phyloP scores from a whole-genome alignment of 164 flowering plant genomes.

The Kingdonia uniflora region DNA sequence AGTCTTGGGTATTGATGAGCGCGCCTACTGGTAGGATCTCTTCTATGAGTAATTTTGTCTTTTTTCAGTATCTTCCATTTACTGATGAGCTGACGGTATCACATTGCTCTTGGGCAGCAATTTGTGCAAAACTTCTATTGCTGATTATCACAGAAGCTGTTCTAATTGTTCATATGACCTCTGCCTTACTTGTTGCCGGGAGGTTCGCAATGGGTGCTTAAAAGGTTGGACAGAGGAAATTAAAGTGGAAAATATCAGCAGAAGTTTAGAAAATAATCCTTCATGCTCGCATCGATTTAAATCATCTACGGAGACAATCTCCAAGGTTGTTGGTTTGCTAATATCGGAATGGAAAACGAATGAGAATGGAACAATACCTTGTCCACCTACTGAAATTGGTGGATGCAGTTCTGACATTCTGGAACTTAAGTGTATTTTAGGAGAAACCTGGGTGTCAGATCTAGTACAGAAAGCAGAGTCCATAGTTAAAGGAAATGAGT shows the following conservation, averaged over 20 bases:
- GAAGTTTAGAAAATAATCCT: too few species aligned
- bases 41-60: neutral
- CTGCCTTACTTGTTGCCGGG: constrained; percentile 62
- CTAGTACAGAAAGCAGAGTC: constrained; percentile 23
- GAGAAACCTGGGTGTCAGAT: constrained; percentile 41
- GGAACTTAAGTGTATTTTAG: constrained; percentile 47
- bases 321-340: neutral
- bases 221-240: constrained; percentile 14
- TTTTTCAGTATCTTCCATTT: neutral
- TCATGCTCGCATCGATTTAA: too few species aligned
- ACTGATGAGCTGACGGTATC: neutral
- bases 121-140: constrained; percentile 47
- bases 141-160: constrained; percentile 68
- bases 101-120: constrained; percentile 30
- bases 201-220: constrained; percentile 24
- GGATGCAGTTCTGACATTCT: constrained; percentile 54
- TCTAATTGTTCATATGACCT: constrained; percentile 55
- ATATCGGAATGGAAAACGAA: constrained; percentile 21
- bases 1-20: neutral
- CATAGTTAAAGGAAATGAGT: neutral
- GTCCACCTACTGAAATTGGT: constrained; percentile 50
- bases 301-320: neutral
- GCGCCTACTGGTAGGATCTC: neutral
- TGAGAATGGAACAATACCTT: constrained; percentile 28
- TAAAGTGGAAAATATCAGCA: constrained; percentile 10